Evolutionary conservation across 768 basidiomycete species (phyloP).

Genomic region (Panaeolus cyanescens): DNA sequence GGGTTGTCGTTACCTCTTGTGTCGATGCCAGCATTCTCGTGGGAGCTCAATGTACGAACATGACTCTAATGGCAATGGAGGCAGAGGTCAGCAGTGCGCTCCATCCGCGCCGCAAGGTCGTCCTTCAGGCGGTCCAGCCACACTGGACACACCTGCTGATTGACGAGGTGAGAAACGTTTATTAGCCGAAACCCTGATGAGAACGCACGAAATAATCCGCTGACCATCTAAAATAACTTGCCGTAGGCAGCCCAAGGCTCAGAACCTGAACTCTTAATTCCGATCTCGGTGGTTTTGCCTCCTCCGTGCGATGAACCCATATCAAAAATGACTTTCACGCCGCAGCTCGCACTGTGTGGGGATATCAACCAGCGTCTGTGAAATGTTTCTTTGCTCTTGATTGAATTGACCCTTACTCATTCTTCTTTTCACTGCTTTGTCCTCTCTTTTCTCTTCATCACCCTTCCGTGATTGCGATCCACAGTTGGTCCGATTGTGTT

Average conservation of each 20-base stretch:
- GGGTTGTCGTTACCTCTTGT: slow-evolving; percentile 49
- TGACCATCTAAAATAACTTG: slow-evolving; percentile 1
- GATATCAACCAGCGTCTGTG: slow-evolving; percentile 50
- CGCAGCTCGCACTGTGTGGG: slow-evolving; percentile 53
- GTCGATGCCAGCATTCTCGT: slow-evolving; percentile 47
- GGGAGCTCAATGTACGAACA: slow-evolving; percentile 47
- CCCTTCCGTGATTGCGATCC: slow-evolving; percentile 1
- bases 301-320: slow-evolving; percentile 14
- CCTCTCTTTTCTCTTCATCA: slow-evolving; percentile 3
- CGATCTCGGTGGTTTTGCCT: slow-evolving; percentile 48
- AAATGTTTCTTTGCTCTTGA: not conserved
- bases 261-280: slow-evolving; percentile 50
- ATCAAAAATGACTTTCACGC: slow-evolving; percentile 24
- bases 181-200: not conserved
- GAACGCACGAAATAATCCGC: not conserved
- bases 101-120: slow-evolving; percentile 35
- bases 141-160: slow-evolving; percentile 58
- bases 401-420: not conserved
- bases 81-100: slow-evolving; percentile 34
- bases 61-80: slow-evolving; percentile 39
- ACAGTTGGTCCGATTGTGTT: slow-evolving; percentile 51
- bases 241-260: slow-evolving; percentile 53
- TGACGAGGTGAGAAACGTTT: slow-evolving; percentile 39
- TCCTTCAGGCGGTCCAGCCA: slow-evolving; percentile 32
- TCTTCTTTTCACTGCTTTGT: not conserved